phyloP scores from a whole-genome alignment of 257 asterid genomes.

The Orobanche coerulescens region DNA sequence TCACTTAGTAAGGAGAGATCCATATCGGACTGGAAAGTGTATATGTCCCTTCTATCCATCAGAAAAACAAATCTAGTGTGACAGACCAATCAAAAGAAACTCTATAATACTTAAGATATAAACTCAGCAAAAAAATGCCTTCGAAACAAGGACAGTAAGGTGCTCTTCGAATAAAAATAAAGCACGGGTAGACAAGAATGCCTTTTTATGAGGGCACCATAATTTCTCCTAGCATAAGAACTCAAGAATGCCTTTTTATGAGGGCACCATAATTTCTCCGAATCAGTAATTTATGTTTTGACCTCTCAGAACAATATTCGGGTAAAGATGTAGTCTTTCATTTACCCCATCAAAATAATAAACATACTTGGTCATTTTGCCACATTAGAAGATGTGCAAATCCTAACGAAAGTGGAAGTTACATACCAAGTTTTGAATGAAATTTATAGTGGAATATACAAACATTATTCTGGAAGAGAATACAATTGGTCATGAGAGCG shows the following conservation, averaged over 20 bases:
- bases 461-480: not conserved
- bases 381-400: not conserved
- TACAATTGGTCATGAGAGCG: not conserved
- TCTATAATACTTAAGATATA: not conserved
- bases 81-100: not conserved
- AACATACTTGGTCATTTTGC: slow-evolving; percentile 4
- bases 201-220: not conserved
- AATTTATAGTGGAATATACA: not conserved
- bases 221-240: not conserved
- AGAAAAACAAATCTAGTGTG: not conserved
- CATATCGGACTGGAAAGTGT: slow-evolving; percentile 2
- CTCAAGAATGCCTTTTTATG: too few relatives aligned
- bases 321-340: not conserved
- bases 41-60: not conserved
- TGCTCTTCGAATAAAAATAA: slow-evolving; percentile 2
- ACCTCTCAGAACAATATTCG: not conserved
- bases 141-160: not conserved
- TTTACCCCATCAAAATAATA: not conserved
- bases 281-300: too few relatives aligned
- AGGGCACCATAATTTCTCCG: too few relatives aligned
- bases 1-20: not conserved
- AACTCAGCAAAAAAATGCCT: not conserved
- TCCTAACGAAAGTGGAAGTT: not conserved
- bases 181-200: not conserved
- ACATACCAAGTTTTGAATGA: not conserved